These are phyloP conservation scores for Corinectria fuckeliana DNA, from an alignment of 2,329 filamentous ascomycete genomes.

Conservation along the genomic window DNA sequence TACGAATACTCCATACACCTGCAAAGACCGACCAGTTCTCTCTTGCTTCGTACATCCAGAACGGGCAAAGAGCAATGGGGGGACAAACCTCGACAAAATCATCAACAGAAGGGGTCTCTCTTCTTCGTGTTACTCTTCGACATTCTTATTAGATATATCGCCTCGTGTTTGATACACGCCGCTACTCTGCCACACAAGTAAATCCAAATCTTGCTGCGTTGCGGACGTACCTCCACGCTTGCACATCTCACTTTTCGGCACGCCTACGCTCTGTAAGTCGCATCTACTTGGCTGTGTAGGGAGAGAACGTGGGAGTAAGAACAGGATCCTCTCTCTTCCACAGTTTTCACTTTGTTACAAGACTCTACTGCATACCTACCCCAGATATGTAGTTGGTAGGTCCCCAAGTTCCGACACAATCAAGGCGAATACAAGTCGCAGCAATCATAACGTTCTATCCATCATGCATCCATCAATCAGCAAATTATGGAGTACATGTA, in stretches of 20 bases:
- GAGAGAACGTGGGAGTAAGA: background rate
- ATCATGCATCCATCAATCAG: slow-evolving; percentile 5
- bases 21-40: background rate
- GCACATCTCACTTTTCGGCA: slow-evolving; percentile 1
- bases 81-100: background rate
- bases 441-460: background rate
- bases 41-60: background rate
- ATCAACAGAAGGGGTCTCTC: too few species aligned
- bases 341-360: background rate
- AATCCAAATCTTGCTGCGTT: background rate
- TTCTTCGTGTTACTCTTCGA: too few species aligned
- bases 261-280: background rate
- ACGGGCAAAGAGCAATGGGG: background rate
- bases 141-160: background rate
- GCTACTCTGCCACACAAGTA: background rate
- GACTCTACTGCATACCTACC: too few species aligned
- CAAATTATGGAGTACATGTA: too few species aligned
- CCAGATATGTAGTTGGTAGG: too few species aligned
- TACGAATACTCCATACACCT: too few species aligned
- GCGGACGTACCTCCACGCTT: background rate
- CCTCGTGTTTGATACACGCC: background rate
- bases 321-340: background rate
- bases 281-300: background rate
- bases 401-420: background rate
- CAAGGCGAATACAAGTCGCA: background rate